Evolutionary conservation across 257 asterid species (phyloP).

Genomic region (Cinchona pubescens): DNA sequence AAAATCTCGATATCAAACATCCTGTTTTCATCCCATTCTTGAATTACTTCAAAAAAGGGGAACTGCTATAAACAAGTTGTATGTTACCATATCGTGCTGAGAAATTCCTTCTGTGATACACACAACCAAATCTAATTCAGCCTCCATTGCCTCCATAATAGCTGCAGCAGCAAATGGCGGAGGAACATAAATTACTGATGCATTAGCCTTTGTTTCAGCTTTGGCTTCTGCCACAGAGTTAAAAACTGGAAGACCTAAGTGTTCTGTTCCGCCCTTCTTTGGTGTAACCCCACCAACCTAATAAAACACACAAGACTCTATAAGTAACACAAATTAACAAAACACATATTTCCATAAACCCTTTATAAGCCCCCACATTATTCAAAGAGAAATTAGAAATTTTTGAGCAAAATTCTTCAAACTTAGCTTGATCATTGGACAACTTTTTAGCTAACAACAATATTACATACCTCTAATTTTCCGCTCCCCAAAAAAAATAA

Average conservation of each 20-base stretch:
- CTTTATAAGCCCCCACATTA: not conserved
- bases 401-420: not conserved
- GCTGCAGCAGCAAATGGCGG: conserved; percentile 96
- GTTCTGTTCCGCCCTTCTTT: conserved; percentile 92
- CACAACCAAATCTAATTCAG: conserved; percentile 85
- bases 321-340: not conserved
- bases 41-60: not conserved
- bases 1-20: not conserved
- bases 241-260: conserved; percentile 92
- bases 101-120: conserved; percentile 96
- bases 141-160: conserved; percentile 82
- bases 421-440: not conserved
- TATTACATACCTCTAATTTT: too few relatives aligned
- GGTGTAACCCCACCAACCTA: conserved; percentile 99
- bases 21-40: not conserved
- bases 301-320: conserved; percentile 10
- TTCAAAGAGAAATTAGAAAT: not conserved
- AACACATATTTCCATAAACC: not conserved
- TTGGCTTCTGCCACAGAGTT: conserved; percentile 89
- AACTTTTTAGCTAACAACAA: too few relatives aligned
- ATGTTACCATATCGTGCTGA: conserved; percentile 87
- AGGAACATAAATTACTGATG: conserved; percentile 89
- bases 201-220: conserved; percentile 88
- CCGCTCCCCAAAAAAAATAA: too few relatives aligned
- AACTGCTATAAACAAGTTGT: not conserved